phyloP scores from a whole-genome alignment of 768 basidiomycete species.

The Trametes cingulata region DNA sequence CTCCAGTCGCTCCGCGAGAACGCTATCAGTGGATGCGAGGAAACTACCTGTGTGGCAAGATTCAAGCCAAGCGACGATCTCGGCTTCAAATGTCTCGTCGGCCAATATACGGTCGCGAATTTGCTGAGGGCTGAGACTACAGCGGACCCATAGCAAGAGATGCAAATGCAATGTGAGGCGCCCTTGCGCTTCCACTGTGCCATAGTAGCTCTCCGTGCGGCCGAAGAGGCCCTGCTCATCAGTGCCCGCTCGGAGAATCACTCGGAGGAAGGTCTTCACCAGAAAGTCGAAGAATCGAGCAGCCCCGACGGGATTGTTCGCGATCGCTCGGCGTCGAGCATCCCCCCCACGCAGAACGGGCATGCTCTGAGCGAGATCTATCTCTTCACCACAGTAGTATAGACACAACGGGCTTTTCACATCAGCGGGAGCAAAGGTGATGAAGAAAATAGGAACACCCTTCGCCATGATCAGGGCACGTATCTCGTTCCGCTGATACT shows the following conservation, averaged over 20 bases:
- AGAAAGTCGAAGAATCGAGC: neutral
- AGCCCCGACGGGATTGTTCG: neutral
- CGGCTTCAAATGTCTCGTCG: neutral
- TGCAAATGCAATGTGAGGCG: slow-evolving; percentile 28
- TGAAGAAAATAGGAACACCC: slow-evolving; percentile 31
- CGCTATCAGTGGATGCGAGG: neutral
- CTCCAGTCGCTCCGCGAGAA: neutral
- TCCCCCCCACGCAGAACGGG: neutral
- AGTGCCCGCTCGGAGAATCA: neutral
- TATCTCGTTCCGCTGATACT: slow-evolving; percentile 31
- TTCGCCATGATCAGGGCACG: slow-evolving; percentile 17
- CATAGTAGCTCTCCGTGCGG: slow-evolving; percentile 36
- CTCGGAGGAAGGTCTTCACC: neutral
- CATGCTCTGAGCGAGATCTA: neutral
- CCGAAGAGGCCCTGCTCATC: slow-evolving; percentile 30
- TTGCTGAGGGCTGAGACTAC: neutral
- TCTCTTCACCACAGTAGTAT: neutral
- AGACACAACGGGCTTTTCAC: slow-evolving; percentile 14
- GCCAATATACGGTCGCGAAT: slow-evolving; percentile 6
- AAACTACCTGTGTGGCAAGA: neutral
- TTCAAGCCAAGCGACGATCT: neutral
- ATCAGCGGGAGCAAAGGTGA: slow-evolving; percentile 40
- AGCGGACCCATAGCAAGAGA: neutral
- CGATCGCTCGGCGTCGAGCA: neutral
- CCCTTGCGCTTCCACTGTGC: slow-evolving; percentile 36